Evolutionary conservation across 257 asterid species (phyloP).

Genomic region (Nicotiana knightiana): DNA sequence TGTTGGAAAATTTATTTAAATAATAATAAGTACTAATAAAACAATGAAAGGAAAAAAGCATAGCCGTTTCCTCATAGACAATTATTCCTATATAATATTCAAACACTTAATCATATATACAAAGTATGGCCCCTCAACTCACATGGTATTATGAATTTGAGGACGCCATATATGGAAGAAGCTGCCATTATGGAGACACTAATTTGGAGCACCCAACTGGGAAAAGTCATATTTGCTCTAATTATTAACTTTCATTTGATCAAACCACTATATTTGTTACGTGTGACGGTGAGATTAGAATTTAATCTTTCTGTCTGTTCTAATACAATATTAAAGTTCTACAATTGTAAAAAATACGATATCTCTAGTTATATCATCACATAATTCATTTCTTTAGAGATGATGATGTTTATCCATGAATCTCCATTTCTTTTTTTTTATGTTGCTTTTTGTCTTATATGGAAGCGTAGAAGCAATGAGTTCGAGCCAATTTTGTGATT

Average conservation of each 20-base stretch:
- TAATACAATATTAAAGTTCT: too few species aligned
- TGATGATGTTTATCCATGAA: too few species aligned
- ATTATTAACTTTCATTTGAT: not conserved
- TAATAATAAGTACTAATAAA: not conserved
- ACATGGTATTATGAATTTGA: conserved; percentile 7
- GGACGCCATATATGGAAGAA: not conserved
- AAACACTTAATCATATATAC: not conserved
- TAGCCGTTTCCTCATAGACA: not conserved
- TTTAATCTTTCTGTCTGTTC: too few species aligned
- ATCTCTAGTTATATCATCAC: too few species aligned
- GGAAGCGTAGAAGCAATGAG: too few species aligned
- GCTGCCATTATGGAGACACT: conserved; percentile 12
- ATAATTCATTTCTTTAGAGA: too few species aligned
- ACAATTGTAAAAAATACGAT: too few species aligned
- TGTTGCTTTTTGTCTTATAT: too few species aligned
- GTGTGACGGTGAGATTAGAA: too few species aligned
- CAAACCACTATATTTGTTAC: not conserved
- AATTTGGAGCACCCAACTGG: not conserved
- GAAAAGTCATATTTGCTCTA: not conserved
- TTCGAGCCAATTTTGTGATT: too few species aligned
- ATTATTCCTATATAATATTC: conserved; percentile 1
- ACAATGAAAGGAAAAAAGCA: not conserved
- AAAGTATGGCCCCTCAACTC: not conserved
- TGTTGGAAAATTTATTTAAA: too few species aligned
- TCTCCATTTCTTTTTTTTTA: too few species aligned